Evolutionary conservation across 2,329 filamentous ascomycete genomes (phyloP), one percentile per base, ranked within the genome.

Genomic region (Chrysoporthe puriensis): DNA sequence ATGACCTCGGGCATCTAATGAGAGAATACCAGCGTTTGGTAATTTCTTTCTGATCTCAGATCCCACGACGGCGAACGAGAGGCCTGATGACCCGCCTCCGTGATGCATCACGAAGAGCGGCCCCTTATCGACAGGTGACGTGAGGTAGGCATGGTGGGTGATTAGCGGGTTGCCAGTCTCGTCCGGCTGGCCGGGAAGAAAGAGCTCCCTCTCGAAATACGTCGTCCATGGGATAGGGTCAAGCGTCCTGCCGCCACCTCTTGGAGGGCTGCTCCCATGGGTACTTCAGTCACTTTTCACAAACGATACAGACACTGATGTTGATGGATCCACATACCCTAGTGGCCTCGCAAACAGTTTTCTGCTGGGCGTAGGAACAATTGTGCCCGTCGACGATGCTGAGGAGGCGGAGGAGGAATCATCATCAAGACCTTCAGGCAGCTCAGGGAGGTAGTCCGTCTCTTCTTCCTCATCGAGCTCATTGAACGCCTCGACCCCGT

Each of bases 21-120:
- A 93, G 26, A 99, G 84, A 52, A 98, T 86, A 0, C 96, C 96
- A 2, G 94, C 92, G 7, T 88, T 84, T 0, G 96, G 93, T 54
- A 97, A 83, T 7, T 88, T 84, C 76, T 91, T 92, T 64, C 90
- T 87, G 70, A 98, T 88, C 76, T 96, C 91, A 57, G 88, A 85
- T 2, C 90, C 88, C 69, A 97, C 88, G 4, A 93, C 84, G 5
- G 94, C 94, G 79, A 98, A 99, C 2, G 94, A 97, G 68, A 98
- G 86, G 7, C 92, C 96, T 0, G 94, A 97, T 4, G 94, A 97
- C 18, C 96, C 96, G 52, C 93, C 96, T 50, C 96, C 96, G 79
- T 99, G 96, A 76, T 99, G 96, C 80, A 92, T 93, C 69, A 98
- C 91, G 78, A 99, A 94, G 5, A 99, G 83, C 0, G 95, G 94